Conservation (phyloP, 2,329 filamentous ascomycete genomes). For the Metarhizium robertsii region DNA sequence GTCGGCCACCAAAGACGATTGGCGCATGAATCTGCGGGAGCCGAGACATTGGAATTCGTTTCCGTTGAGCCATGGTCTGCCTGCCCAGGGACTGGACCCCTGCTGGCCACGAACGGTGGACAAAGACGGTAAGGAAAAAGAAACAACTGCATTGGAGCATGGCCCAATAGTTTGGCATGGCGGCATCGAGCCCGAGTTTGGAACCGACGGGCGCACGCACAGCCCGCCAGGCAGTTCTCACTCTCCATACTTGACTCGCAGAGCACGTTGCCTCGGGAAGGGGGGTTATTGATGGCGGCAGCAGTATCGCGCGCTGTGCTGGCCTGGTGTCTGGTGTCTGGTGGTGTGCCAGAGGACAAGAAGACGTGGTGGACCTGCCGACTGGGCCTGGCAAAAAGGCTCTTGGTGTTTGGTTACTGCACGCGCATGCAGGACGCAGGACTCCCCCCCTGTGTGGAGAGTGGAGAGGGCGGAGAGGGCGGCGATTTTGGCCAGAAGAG, state of each 20-base stretch:
- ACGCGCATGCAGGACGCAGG: too few species aligned
- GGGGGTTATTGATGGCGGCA: background rate
- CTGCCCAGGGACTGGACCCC: too few species aligned
- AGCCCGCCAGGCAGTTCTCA: slow-evolving; percentile 3
- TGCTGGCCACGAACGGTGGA: background rate
- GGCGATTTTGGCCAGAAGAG: background rate
- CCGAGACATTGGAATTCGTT: background rate
- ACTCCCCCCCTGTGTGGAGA: background rate
- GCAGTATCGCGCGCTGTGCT: background rate
- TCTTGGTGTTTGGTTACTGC: too few species aligned
- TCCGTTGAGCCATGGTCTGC: too few species aligned
- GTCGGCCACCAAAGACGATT: background rate
- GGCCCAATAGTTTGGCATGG: background rate
- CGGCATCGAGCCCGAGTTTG: background rate
- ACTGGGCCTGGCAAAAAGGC: too few species aligned
- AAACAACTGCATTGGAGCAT: background rate
- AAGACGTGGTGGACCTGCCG: too few species aligned
- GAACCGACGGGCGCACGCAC: slow-evolving; percentile 13
- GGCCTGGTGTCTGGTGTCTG: background rate
- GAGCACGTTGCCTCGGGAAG: background rate
- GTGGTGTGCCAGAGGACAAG: background rate
- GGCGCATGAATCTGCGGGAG: too few species aligned
- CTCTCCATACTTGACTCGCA: background rate
- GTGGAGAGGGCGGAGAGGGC: background rate
- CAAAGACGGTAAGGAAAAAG: background rate